Evolutionary conservation across 805 yeast species (phyloP).

Genomic region (Lachancea sp.): DNA sequence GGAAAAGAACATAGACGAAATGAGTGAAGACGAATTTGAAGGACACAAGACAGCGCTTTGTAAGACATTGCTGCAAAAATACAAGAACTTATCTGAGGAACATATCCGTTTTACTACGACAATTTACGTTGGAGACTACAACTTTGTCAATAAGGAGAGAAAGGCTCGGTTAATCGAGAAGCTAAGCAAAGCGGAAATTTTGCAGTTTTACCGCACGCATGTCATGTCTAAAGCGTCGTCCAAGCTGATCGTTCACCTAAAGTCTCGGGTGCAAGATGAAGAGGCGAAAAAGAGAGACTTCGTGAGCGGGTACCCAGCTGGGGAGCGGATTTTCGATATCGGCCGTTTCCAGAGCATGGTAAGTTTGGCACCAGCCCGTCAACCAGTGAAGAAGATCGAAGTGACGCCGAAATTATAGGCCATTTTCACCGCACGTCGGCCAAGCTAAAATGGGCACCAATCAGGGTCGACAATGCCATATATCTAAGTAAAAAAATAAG

Average conservation of each 20-base stretch:
- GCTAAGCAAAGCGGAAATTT: conserved; percentile 51
- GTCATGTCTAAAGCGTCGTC: conserved; percentile 36
- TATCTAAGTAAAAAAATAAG: too few species aligned
- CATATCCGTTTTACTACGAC: conserved; percentile 54
- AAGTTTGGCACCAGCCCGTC: conserved; percentile 55
- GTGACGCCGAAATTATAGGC: conserved; percentile 13
- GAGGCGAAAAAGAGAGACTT: conserved; percentile 17
- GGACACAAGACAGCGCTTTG: conserved; percentile 65
- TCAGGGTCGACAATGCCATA: too few species aligned
- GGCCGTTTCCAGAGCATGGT: conserved; percentile 52
- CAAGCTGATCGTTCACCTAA: conserved; percentile 54
- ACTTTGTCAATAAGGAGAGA: conserved; percentile 53
- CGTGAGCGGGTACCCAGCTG: conserved; percentile 41
- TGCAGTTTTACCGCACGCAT: conserved; percentile 45
- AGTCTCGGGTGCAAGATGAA: conserved; percentile 38
- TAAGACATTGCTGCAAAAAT: conserved; percentile 58
- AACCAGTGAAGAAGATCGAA: conserved; percentile 39
- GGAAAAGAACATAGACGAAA: conserved; percentile 39
- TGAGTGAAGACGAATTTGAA: conserved; percentile 59
- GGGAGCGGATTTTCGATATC: conserved; percentile 38
- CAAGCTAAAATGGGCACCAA: too few species aligned
- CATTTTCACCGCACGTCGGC: too few species aligned
- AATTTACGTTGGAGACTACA: conserved; percentile 71
- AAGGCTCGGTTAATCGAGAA: conserved; percentile 51
- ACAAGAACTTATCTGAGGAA: conserved; percentile 78